Base-by-base conservation (phyloP, 352 stramenopile species). In the Globisporangium barbulae region DNA sequence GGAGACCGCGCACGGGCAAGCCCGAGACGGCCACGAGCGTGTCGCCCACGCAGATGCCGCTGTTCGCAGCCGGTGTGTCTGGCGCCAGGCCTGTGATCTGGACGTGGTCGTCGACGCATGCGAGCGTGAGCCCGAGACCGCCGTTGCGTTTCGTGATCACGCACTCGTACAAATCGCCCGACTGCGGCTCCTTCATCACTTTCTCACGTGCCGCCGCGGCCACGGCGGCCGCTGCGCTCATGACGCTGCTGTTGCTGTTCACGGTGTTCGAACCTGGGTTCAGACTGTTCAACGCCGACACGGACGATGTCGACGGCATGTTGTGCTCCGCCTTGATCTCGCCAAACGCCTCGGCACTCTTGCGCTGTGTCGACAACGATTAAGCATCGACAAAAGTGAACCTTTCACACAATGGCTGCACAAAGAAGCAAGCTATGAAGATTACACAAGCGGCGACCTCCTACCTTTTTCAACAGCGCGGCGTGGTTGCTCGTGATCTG, bases 61-160 rank as follows among this genome's bases (percentile, higher is more conserved):
- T 89, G 55, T 83, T 90, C 0, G 83, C 81, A 1, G 83, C 83
- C 5, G 83, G 83, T 9, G 83, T 93, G 59, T 91, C 83, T 0
- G 81, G 81, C 2, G 81, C 80, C 9, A 93, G 66, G 9, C 81
- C 83, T 52, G 81, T 93, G 72, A 93, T 93, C 70, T 93, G 83
- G 28, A 93, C 83, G 73, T 93, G 83, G 70, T 91, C 81, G 68
- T 93, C 83, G 50, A 93, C 83, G 59, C 83, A 93, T 19, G 83
- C 83, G 8, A 93, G 76, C 48, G 83, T 92, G 45, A 92, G 68
- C 35, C 83, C 83, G 19, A 92, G 72, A 10, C 83, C 81, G 31
- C 83, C 83, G 62, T 92, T 92, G 9, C 81, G 72, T 59, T 92
- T 92, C 47, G 81, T 92, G 71, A 92, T 92, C 42, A 92, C 81